These are phyloP conservation scores for Ogataea thermomethanolica DNA, from an alignment of 805 yeast species.

Conservation along the genomic window DNA sequence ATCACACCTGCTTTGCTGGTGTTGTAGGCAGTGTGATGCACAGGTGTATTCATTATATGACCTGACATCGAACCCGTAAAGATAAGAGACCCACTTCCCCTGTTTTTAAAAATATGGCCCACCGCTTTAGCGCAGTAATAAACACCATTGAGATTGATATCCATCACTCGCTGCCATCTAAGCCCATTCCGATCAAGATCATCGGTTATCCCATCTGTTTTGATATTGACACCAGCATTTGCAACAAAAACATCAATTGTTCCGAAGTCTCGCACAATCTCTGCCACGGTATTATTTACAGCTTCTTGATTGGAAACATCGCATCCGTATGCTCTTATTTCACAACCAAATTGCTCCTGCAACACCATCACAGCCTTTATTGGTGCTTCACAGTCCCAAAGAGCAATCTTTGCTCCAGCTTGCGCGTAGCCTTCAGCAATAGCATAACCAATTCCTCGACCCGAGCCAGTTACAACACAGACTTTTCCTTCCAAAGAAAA, in stretches of 20 bases:
- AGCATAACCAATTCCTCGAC: constrained; percentile 39
- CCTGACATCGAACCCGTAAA: constrained; percentile 57
- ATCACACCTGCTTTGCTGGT: constrained; percentile 49
- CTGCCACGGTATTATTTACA: constrained; percentile 31
- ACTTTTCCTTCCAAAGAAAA: constrained; percentile 43
- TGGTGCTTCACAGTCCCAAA: constrained; percentile 39
- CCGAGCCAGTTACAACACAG: constrained; percentile 42
- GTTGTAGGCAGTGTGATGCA: constrained; percentile 47
- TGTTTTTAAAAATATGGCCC: constrained; percentile 44
- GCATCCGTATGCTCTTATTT: constrained; percentile 20
- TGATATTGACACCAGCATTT: constrained; percentile 38
- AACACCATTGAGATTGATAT: constrained; percentile 48
- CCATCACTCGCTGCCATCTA: constrained; percentile 46
- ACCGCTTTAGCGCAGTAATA: constrained; percentile 49
- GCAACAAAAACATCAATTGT: constrained; percentile 41
- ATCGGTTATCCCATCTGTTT: constrained; percentile 23
- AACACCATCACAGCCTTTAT: constrained; percentile 33
- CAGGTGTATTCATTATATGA: constrained; percentile 51
- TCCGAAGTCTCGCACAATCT: constrained; percentile 37
- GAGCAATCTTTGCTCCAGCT: constrained; percentile 42
- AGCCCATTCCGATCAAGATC: constrained; percentile 33
- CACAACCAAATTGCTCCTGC: constrained; percentile 39
- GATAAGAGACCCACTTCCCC: constrained; percentile 47
- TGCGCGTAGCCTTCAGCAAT: constrained; percentile 43
- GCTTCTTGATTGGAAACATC: constrained; percentile 33